phyloP scores from a whole-genome alignment of 1,139 yeast species.

The Schwanniomyces etchellsii region DNA sequence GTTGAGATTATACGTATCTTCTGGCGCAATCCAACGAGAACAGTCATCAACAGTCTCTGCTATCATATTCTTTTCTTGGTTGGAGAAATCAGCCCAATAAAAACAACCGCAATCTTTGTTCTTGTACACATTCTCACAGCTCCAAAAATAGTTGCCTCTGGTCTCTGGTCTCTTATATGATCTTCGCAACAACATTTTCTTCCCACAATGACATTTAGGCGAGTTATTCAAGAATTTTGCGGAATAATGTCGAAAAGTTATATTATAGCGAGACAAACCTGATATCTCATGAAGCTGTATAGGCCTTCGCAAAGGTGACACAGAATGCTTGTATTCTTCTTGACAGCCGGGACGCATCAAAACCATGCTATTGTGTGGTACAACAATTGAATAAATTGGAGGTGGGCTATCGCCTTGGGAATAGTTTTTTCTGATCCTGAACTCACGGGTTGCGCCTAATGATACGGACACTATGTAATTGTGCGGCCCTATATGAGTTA shows the following conservation, averaged over 20 bases:
- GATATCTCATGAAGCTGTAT: slow-evolving; percentile 40
- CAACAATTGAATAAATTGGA: slow-evolving; percentile 43
- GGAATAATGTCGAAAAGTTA: slow-evolving; percentile 58
- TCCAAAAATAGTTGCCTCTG: slow-evolving; percentile 51
- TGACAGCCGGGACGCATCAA: slow-evolving; percentile 77
- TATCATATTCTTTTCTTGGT: slow-evolving; percentile 17
- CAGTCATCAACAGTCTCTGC: slow-evolving; percentile 14
- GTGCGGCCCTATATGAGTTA: slow-evolving; percentile 66
- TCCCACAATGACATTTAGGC: slow-evolving; percentile 49
- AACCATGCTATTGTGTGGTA: slow-evolving; percentile 61
- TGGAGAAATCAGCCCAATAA: slow-evolving; percentile 41
- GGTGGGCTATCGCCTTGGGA: slow-evolving; percentile 8
- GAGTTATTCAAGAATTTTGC: slow-evolving; percentile 22
- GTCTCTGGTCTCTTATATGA: slow-evolving; percentile 34
- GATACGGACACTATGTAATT: slow-evolving; percentile 61
- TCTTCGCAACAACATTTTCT: slow-evolving; percentile 43
- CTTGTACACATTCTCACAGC: slow-evolving; percentile 37
- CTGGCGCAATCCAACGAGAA: slow-evolving; percentile 31
- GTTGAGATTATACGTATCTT: slow-evolving; percentile 12
- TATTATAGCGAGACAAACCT: slow-evolving; percentile 48
- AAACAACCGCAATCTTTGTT: slow-evolving; percentile 42
- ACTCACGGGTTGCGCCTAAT: slow-evolving; percentile 63
- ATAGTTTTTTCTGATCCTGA: slow-evolving; percentile 44
- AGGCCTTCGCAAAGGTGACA: slow-evolving; percentile 22
- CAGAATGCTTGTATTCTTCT: slow-evolving; percentile 60